Evolutionary conservation across 129 eudicot genomes (phyloP).

Genomic region (Chrysanthemum makinoi): DNA sequence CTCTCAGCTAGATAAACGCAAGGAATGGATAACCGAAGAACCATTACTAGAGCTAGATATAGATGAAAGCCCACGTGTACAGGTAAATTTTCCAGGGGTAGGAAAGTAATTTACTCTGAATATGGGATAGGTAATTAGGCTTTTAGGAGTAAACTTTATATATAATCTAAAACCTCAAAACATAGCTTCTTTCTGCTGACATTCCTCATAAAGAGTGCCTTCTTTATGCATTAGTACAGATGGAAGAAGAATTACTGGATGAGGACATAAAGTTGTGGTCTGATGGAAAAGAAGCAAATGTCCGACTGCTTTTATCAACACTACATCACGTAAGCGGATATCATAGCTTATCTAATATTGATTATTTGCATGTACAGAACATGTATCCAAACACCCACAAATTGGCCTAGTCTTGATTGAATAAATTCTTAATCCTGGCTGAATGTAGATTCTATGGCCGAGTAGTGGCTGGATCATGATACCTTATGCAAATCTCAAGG

Average conservation of each 20-base stretch:
- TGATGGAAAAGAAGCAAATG: conserved; percentile 56
- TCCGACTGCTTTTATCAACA: conserved; percentile 60
- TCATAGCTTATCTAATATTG: background rate
- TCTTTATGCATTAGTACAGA: conserved; percentile 29
- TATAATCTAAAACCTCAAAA: background rate
- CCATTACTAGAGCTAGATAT: conserved; percentile 31
- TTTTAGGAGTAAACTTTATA: background rate
- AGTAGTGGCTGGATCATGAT: conserved; percentile 66
- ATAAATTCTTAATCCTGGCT: conserved; percentile 1
- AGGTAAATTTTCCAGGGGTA: conserved; percentile 10
- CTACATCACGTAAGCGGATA: conserved; percentile 57
- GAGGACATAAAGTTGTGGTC: conserved; percentile 69
- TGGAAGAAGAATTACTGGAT: conserved; percentile 57
- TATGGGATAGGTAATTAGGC: background rate
- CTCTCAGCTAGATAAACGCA: conserved; percentile 33
- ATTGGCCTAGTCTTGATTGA: too few relatives aligned
- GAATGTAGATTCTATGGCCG: conserved; percentile 68
- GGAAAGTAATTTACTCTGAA: background rate
- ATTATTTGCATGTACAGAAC: background rate
- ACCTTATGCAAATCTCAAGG: conserved; percentile 47
- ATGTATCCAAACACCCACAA: too few relatives aligned
- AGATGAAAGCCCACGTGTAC: conserved; percentile 27
- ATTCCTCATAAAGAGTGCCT: background rate
- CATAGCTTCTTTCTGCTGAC: background rate
- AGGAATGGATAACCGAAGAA: conserved; percentile 32